Percentiles rank a stretch among this genome's conserved stretches.
phyloP scores from a whole-genome alignment of 352 stramenopile species.

The Phytophthora tentaculata region DNA sequence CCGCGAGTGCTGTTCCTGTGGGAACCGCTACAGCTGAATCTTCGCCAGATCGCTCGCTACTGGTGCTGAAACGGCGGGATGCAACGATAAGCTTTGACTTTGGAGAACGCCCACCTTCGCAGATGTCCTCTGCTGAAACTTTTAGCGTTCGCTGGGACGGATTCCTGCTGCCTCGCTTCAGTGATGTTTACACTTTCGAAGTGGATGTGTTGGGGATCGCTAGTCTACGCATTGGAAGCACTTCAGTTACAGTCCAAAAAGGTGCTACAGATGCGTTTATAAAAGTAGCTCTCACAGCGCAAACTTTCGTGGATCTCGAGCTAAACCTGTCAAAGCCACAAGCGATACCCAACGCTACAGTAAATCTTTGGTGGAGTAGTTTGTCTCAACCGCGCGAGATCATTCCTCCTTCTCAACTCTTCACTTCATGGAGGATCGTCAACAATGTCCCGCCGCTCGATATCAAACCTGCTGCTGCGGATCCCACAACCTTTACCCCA shows the following conservation, averaged over 20 bases:
- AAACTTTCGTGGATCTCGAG: conserved; percentile 50
- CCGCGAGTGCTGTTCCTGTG: conserved; percentile 34
- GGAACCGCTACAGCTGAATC: conserved; percentile 21
- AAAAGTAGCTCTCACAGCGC: conserved; percentile 35
- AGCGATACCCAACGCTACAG: conserved; percentile 34
- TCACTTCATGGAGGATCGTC: conserved; percentile 59
- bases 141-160: conserved; percentile 72
- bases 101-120: conserved; percentile 34
- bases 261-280: conserved; percentile 15
- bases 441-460: conserved; percentile 62
- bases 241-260: conserved; percentile 13
- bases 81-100: conserved; percentile 59
- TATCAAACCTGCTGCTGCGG: conserved; percentile 39
- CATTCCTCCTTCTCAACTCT: conserved; percentile 49
- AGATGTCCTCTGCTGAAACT: conserved; percentile 44
- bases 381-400: conserved; percentile 50
- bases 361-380: conserved; percentile 65
- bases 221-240: conserved; percentile 35
- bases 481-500: conserved; percentile 47
- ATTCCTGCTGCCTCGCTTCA: conserved; percentile 54
- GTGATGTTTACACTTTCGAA: conserved; percentile 66
- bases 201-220: conserved; percentile 41
- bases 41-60: conserved; percentile 23
- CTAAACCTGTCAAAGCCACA: conserved; percentile 60
- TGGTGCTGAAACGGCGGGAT: conserved; percentile 41